These are phyloP conservation scores for Raphanus sativus DNA, from an alignment of 345 rosid species.

Conservation along the genomic window DNA sequence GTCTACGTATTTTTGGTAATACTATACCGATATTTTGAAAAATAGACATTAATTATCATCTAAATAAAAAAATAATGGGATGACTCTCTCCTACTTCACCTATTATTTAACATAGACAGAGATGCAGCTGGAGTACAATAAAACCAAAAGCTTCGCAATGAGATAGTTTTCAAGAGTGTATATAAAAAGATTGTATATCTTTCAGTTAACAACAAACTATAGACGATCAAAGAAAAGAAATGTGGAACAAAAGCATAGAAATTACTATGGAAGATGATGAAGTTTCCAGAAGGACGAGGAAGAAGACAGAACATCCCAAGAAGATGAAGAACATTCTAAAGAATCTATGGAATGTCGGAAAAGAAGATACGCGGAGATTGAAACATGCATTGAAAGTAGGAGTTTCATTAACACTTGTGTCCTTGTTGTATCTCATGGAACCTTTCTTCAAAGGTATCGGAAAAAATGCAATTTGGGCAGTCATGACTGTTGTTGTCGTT, in stretches of 20 bases:
- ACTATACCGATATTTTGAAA: not conserved
- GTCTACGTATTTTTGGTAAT: not conserved
- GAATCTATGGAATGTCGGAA: conserved; percentile 51
- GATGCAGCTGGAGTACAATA: not conserved
- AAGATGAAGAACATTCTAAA: conserved; percentile 46
- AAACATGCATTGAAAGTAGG: conserved; percentile 88
- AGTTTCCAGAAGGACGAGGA: conserved; percentile 22
- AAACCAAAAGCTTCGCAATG: not conserved
- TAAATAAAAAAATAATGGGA: not conserved
- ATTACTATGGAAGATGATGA: conserved; percentile 25
- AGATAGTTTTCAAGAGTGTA: not conserved
- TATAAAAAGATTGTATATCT: not conserved
- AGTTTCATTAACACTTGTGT: conserved; percentile 62
- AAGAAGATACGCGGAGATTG: conserved; percentile 72
- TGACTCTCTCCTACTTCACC: conserved; percentile 16
- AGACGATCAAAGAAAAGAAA: conserved; percentile 11
- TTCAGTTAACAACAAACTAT: conserved; percentile 9
- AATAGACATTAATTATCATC: not conserved
- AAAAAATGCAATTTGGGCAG: conserved; percentile 71
- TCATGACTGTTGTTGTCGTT: conserved; percentile 88
- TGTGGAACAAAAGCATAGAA: conserved; percentile 39
- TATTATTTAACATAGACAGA: conserved; percentile 4
- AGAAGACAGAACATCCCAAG: conserved; percentile 6
- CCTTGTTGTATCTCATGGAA: conserved; percentile 60
- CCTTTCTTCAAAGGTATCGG: conserved; percentile 66